Conservation (phyloP, 768 basidiomycete species). For the Naganishia vaughanmartiniae region DNA sequence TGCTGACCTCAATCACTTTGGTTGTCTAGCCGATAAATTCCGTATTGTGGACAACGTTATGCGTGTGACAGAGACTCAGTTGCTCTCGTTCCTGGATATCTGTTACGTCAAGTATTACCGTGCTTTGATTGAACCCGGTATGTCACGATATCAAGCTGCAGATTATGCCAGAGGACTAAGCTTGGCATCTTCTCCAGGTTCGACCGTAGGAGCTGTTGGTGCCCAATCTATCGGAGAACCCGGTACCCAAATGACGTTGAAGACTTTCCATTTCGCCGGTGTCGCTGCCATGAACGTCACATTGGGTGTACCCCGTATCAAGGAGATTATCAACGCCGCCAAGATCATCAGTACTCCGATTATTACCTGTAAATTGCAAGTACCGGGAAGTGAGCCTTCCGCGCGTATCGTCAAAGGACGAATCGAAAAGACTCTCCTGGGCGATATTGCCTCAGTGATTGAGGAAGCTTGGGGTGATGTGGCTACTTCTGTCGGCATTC, state of each 20-base stretch:
- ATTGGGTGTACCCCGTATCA: conserved; percentile 98
- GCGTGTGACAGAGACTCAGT: conserved; percentile 80
- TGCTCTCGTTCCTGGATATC: conserved; percentile 74
- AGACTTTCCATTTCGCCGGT: conserved; percentile 99
- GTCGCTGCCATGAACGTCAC: conserved; percentile 99
- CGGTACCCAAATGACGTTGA: conserved; percentile 98
- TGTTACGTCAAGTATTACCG: conserved; percentile 90
- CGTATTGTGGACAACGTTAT: conserved; percentile 69
- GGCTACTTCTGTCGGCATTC: conserved; percentile 88
- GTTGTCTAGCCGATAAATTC: conserved; percentile 54
- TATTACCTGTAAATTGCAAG: conserved; percentile 91
- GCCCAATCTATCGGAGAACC: conserved; percentile 99
- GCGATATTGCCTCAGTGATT: conserved; percentile 85
- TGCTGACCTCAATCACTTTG: neutral
- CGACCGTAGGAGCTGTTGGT: conserved; percentile 96
- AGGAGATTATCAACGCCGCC: conserved; percentile 99
- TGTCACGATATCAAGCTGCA: conserved; percentile 39
- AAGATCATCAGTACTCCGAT: conserved; percentile 96
- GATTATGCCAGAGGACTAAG: neutral
- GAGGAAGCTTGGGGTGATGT: conserved; percentile 95
- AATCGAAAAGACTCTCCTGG: conserved; percentile 87
- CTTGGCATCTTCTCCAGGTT: conserved; percentile 58
- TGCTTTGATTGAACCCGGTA: conserved; percentile 91
- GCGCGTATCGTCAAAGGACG: conserved; percentile 96
- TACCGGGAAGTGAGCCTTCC: conserved; percentile 74